These are phyloP conservation scores for Vanrija sp. DNA, from an alignment of 1,284 basidiomycete genomes.

Conservation along the genomic window DNA sequence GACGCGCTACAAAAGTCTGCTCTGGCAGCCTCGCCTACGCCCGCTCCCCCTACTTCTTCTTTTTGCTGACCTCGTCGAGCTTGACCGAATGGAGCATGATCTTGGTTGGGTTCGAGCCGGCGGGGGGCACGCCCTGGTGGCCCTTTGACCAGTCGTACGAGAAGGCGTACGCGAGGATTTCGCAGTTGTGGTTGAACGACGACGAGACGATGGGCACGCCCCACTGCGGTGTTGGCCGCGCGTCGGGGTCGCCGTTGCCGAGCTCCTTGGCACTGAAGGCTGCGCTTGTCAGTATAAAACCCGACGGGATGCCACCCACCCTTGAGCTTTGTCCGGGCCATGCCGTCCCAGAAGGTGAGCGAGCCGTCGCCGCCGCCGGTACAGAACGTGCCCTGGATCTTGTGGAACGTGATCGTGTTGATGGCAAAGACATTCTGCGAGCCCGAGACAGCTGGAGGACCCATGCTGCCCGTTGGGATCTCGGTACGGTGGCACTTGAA, in stretches of 20 bases:
- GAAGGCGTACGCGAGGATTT: slow-evolving; percentile 83
- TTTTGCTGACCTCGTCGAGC: slow-evolving; percentile 73
- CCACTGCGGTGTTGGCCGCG: slow-evolving; percentile 51
- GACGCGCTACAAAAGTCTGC: not conserved
- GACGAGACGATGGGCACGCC: slow-evolving; percentile 54
- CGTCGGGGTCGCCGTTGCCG: slow-evolving; percentile 67
- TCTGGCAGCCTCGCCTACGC: not conserved
- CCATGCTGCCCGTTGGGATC: slow-evolving; percentile 30
- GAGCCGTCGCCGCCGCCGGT: slow-evolving; percentile 68
- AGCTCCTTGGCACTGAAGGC: slow-evolving; percentile 52
- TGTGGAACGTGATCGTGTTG: slow-evolving; percentile 89
- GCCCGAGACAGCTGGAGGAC: slow-evolving; percentile 24
- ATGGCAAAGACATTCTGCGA: slow-evolving; percentile 80
- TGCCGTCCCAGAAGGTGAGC: slow-evolving; percentile 49
- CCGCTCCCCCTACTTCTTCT: slow-evolving; percentile 23
- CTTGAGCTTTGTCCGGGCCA: slow-evolving; percentile 77
- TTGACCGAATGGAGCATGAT: slow-evolving; percentile 86
- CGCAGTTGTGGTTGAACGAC: slow-evolving; percentile 77
- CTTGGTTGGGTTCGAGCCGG: slow-evolving; percentile 58
- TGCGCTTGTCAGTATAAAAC: slow-evolving; percentile 5
- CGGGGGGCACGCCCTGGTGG: slow-evolving; percentile 76
- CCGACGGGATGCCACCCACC: slow-evolving; percentile 54
- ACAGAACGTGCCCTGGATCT: slow-evolving; percentile 87
- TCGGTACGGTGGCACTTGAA: slow-evolving; percentile 95
- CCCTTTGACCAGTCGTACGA: slow-evolving; percentile 91